Evolutionary conservation across 805 yeast genomes (phyloP), one percentile per base, ranked within the genome.

Genomic region (Pichia membranifaciens): DNA sequence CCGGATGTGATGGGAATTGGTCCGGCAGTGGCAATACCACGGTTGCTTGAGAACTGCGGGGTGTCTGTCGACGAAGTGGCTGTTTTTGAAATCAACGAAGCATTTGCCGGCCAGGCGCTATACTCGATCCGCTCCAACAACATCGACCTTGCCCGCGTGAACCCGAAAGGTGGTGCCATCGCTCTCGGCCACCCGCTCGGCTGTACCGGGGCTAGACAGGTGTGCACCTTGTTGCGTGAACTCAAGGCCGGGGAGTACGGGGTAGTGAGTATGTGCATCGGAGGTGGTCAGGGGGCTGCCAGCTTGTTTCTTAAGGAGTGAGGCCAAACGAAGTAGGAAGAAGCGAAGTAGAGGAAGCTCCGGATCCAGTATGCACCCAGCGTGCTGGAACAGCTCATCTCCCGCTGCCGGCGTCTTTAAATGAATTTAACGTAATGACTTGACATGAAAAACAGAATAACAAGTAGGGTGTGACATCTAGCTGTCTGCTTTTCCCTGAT

Each of bases 281-380:
- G 98, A 60, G 88, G 97, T 32, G 98, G 98, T 58, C 91, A 90
- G 95, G 98, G 98, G 55, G 96, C 97, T 31, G 98, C 98, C 41
- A 84, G 91, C 13, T 73, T 90, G 39, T 76, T 91, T 58, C 75
- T 87, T 38, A 84, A 76, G 59, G 98, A 91, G 72, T 88, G 25
- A 41, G n/a, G 28, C n/a, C n/a, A 38, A 74, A n/a, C n/a, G n/a
- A n/a, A 25, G 29, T 10, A 25, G 29, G 29, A 25, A 25, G 29
- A 10, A 25, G 29, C 29, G 10, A 25, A 25, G 29, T 8, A 25
- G 10, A 25, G n/a, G n/a, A n/a, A n/a, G n/a, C n/a, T n/a, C n/a
- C n/a, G n/a, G n/a, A n/a, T n/a, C n/a, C n/a, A n/a, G n/a, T n/a
- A n/a, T n/a, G n/a, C n/a, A n/a, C n/a, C n/a, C n/a, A n/a, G n/a